phyloP scores from a whole-genome alignment of 305 asterid species.

The Fraxinus angustifolia region DNA sequence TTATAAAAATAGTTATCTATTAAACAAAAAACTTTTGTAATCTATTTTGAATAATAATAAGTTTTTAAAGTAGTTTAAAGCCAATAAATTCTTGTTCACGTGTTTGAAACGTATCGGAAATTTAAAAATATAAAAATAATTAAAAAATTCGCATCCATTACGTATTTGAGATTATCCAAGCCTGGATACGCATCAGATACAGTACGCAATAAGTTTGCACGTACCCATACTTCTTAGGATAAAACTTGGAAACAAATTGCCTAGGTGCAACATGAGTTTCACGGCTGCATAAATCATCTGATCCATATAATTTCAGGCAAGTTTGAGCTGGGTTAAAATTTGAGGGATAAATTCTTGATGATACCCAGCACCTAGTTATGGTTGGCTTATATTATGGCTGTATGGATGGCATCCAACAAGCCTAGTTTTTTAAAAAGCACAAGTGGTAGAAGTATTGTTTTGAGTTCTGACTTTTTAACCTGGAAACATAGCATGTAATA shows the following conservation, averaged over 20 bases:
- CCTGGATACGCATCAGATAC: neutral
- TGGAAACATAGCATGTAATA: neutral
- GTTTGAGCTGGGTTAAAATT: neutral
- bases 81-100: neutral
- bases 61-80: neutral
- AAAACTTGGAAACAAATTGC: neutral
- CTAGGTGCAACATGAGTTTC: neutral
- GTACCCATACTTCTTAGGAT: neutral
- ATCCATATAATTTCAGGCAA: neutral
- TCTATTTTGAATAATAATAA: neutral
- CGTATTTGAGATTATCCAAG: neutral
- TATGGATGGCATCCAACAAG: neutral
- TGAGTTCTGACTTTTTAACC: neutral
- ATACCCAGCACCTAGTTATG: neutral
- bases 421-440: neutral
- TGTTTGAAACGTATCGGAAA: neutral
- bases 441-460: neutral
- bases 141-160: neutral
- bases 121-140: no score
- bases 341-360: neutral
- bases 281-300: neutral
- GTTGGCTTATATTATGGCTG: neutral
- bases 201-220: neutral
- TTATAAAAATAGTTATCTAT: no score
- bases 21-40: neutral